These are phyloP conservation scores for Flaveria robusta DNA, from an alignment of 129 eudicot species.

Conservation along the genomic window DNA sequence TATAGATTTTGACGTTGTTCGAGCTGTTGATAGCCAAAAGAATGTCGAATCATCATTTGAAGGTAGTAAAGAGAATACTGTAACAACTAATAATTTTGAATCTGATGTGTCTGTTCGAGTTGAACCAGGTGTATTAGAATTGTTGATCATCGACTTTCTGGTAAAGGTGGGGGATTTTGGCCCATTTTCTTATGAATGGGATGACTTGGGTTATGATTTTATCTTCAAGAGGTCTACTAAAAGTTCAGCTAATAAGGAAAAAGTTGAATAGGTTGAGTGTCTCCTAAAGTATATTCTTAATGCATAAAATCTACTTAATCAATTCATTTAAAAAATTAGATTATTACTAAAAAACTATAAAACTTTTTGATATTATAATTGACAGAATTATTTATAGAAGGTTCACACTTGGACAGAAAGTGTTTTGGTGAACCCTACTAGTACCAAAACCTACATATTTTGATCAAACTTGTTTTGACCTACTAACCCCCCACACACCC, in stretches of 20 bases:
- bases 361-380: not conserved
- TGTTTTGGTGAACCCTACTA: not conserved
- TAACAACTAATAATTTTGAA: constrained; percentile 33
- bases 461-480: not conserved
- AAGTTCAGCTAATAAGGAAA: not conserved
- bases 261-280: not conserved
- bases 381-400: not conserved
- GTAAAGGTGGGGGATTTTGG: not conserved
- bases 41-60: constrained; percentile 32
- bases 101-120: constrained; percentile 20
- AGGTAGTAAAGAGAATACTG: constrained; percentile 29
- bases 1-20: constrained; percentile 34
- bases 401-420: not conserved
- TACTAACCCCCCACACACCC: not conserved
- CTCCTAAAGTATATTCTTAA: not conserved
- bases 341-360: not conserved
- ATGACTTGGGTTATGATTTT: not conserved
- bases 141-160: constrained; percentile 10
- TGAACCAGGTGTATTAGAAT: constrained; percentile 39
- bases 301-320: not conserved
- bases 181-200: not conserved
- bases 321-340: not conserved
- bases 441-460: not conserved
- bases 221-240: not conserved
- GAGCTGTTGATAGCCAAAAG: constrained; percentile 26